Evolutionary conservation across 164 flowering plant genomes (phyloP).

Genomic region (grape (Vitis vinifera)): ASM3070453v1 NC_081805.1:9964001-9964500

Average conservation of each 20-base stretch:
- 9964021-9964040: constrained; percentile 87
- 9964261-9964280: not conserved
- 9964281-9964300: constrained; percentile 1
- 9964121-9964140: constrained; percentile 81
- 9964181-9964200: constrained; percentile 3
- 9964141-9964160: constrained; percentile 93
- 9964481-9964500: constrained; percentile 91
- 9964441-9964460: constrained; percentile 15
- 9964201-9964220: not conserved
- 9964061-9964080: constrained; percentile 89
- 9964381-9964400: not conserved
- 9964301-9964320: not conserved
- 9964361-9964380: not conserved
- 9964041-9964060: constrained; percentile 94
- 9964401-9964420: not conserved
- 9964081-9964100: constrained; percentile 76
- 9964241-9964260: not conserved
- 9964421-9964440: not conserved
- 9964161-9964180: constrained; percentile 68
- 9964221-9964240: not conserved
- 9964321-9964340: not conserved
- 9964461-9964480: constrained; percentile 91
- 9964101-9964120: constrained; percentile 68
- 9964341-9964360: not conserved
- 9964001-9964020: constrained; percentile 77